phyloP scores from a whole-genome alignment of 129 eudicot species.

The Flaveria bidentis region DNA sequence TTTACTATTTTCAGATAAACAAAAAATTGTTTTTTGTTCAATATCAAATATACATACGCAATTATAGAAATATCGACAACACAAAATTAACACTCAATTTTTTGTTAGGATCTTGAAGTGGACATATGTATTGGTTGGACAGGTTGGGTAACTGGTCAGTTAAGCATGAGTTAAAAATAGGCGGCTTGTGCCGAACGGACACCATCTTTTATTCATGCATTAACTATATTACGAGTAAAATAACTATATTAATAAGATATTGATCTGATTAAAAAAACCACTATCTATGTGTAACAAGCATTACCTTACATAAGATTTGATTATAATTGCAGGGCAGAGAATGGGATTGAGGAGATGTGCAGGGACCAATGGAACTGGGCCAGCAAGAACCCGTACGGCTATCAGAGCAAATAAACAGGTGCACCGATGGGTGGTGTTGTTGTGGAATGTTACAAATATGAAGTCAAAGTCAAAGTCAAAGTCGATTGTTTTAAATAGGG shows the following conservation, averaged over 20 bases:
- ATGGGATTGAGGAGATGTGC: constrained; percentile 85
- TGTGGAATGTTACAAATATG: constrained; percentile 20
- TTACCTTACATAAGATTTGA: constrained; percentile 3
- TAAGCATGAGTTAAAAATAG: neutral
- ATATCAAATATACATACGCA: neutral
- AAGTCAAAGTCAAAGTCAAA: constrained; percentile 15
- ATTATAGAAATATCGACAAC: neutral
- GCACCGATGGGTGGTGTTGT: neutral
- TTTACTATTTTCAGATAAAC: too few relatives aligned
- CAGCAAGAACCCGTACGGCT: constrained; percentile 92
- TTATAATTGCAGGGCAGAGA: constrained; percentile 66
- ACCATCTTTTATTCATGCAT: too few relatives aligned
- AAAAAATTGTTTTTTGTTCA: neutral
- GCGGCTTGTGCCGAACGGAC: too few relatives aligned
- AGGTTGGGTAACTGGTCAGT: neutral
- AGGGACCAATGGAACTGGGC: constrained; percentile 99
- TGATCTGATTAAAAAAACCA: neutral
- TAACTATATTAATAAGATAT: neutral
- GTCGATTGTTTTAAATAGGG: neutral
- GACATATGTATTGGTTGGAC: neutral
- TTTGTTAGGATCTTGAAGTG: neutral
- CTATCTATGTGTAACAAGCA: neutral
- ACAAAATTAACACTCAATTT: neutral
- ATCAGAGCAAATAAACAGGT: constrained; percentile 30
- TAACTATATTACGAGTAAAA: too few relatives aligned